phyloP scores from a whole-genome alignment of 331 rosid genomes.

The Telfairia occidentalis region DNA sequence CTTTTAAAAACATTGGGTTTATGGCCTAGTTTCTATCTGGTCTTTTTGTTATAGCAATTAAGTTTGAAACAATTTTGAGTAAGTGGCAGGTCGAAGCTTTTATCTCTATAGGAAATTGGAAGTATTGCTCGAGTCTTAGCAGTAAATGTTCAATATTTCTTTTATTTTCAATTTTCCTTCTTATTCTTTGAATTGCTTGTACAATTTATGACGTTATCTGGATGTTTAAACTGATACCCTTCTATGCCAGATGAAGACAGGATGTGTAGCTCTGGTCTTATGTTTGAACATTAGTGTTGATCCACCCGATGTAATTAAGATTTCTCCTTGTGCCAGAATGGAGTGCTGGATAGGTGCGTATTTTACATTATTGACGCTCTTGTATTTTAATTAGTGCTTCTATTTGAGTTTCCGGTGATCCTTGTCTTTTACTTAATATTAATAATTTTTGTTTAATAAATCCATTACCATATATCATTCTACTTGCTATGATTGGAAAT shows the following conservation, averaged over 20 bases:
- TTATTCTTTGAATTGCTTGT: conserved; percentile 13
- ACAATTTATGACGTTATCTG: not conserved
- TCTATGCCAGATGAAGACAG: conserved; percentile 96
- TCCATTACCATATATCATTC: not conserved
- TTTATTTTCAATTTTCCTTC: not conserved
- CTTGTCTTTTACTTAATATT: not conserved
- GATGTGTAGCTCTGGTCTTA: conserved; percentile 92
- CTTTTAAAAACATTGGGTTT: too few relatives aligned
- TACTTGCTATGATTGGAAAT: not conserved
- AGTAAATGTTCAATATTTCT: not conserved
- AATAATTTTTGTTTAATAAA: not conserved
- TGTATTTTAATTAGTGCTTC: conserved; percentile 8
- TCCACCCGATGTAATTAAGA: conserved; percentile 97
- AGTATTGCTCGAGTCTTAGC: not conserved
- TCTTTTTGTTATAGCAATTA: not conserved
- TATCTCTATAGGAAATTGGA: not conserved
- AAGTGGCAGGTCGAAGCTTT: not conserved
- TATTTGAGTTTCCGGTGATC: conserved; percentile 16
- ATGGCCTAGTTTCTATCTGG: not conserved
- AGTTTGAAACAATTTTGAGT: not conserved
- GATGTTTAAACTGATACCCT: conserved; percentile 25
- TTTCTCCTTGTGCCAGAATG: conserved; percentile 99
- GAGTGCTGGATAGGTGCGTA: conserved; percentile 99
- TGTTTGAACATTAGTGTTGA: conserved; percentile 95
- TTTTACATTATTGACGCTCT: conserved; percentile 19